Conservation (phyloP, 176 grass and related monocot genomes). For the Carex scoparia region DNA sequence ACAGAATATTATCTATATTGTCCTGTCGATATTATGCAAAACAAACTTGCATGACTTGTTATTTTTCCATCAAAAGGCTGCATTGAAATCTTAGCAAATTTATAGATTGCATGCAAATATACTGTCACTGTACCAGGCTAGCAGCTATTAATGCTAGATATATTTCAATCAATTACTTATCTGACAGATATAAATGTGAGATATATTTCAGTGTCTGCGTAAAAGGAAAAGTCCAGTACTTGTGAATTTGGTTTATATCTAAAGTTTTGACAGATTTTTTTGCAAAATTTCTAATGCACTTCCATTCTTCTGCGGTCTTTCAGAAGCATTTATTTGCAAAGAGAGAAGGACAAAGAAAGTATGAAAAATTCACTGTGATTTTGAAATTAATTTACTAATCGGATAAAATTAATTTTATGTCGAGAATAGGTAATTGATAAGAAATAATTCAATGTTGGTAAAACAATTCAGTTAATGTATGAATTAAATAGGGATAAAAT, state of each 20-base stretch:
- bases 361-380: too few relatives aligned
- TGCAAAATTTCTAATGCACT: neutral
- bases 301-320: too few relatives aligned
- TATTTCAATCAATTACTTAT: neutral
- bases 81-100: neutral
- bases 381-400: too few relatives aligned
- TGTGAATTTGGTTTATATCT: neutral
- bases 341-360: too few relatives aligned
- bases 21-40: neutral
- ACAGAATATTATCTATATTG: neutral
- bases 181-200: neutral
- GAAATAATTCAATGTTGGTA: too few relatives aligned
- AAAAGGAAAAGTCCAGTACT: neutral
- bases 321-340: too few relatives aligned
- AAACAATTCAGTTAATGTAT: too few relatives aligned
- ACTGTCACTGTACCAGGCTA: neutral
- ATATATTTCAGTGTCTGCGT: neutral
- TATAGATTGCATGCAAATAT: neutral
- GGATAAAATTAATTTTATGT: too few relatives aligned
- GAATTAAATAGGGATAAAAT: too few relatives aligned
- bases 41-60: neutral
- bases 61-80: neutral
- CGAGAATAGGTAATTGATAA: too few relatives aligned
- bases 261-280: neutral
- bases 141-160: neutral